Conservation (phyloP, 495 filamentous ascomycete genomes). For the Aspergillus nanangensis region DNA sequence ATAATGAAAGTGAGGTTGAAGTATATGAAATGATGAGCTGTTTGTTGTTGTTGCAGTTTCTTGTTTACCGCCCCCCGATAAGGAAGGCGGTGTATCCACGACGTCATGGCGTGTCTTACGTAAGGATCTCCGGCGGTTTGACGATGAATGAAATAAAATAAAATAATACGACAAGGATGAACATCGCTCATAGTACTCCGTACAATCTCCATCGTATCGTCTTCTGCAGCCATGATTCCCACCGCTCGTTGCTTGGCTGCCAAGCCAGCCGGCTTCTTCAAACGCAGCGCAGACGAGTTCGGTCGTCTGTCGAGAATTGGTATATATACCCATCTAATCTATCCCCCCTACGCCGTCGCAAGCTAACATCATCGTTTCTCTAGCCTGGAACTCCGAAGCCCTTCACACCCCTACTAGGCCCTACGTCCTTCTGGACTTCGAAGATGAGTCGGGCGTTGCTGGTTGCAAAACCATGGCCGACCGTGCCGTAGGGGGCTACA, state of each 20-base stretch:
- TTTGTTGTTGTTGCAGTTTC: no score
- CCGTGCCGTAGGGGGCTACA: slow-evolving; percentile 79
- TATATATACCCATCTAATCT: slow-evolving; percentile 27
- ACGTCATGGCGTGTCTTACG: no score
- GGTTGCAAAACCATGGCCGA: slow-evolving; percentile 84
- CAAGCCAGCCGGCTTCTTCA: slow-evolving; percentile 50
- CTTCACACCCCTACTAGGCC: slow-evolving; percentile 45
- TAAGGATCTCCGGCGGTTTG: no score
- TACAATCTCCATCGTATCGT: background rate
- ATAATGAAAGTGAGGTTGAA: no score
- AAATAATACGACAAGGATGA: no score
- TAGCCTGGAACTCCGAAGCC: slow-evolving; percentile 48
- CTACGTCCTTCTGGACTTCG: slow-evolving; percentile 52
- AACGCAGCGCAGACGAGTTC: slow-evolving; percentile 61
- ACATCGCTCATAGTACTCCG: no score
- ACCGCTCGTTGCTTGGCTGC: slow-evolving; percentile 45
- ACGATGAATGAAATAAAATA: no score
- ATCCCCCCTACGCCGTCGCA: no score
- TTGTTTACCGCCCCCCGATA: no score
- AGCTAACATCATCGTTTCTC: background rate
- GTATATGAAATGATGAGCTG: no score
- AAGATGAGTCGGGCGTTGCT: slow-evolving; percentile 53
- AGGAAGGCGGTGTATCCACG: no score
- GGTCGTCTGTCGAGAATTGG: slow-evolving; percentile 55
- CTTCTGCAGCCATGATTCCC: slow-evolving; percentile 35